Evolutionary conservation across 768 basidiomycete species (phyloP).

Genomic region (Cytidiella melzeri): DNA sequence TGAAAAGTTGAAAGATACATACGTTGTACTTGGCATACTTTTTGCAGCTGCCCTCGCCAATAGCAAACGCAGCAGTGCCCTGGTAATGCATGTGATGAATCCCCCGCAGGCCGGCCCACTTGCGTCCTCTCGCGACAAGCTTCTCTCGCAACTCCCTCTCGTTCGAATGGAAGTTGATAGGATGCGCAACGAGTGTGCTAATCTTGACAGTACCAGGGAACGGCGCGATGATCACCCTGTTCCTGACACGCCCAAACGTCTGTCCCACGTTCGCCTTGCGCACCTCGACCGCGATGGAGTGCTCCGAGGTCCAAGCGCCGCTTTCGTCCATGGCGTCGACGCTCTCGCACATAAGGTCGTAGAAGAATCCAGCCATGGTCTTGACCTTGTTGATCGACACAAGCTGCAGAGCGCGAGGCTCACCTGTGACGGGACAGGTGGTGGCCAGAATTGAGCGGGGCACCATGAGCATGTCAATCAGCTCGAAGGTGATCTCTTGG

Average conservation of each 20-base stretch:
- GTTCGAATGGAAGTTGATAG: slow-evolving; percentile 42
- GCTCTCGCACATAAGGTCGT: slow-evolving; percentile 43
- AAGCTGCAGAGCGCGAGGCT: slow-evolving; percentile 44
- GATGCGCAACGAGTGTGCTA: slow-evolving; percentile 42
- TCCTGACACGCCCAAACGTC: slow-evolving; percentile 31
- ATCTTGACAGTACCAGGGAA: slow-evolving; percentile 49
- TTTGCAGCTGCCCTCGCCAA: slow-evolving; percentile 16
- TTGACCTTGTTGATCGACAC: slow-evolving; percentile 30
- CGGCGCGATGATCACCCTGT: slow-evolving; percentile 26
- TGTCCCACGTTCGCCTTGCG: slow-evolving; percentile 15
- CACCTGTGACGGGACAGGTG: slow-evolving; percentile 45
- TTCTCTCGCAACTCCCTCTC: slow-evolving; percentile 32
- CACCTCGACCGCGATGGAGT: slow-evolving; percentile 13
- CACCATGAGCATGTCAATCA: slow-evolving; percentile 49
- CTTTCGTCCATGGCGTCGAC: slow-evolving; percentile 41
- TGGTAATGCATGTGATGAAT: slow-evolving; percentile 50
- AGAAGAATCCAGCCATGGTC: slow-evolving; percentile 32
- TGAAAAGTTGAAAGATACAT: background rate
- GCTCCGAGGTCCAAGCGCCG: background rate
- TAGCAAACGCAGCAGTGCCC: slow-evolving; percentile 41
- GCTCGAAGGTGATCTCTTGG: slow-evolving; percentile 51
- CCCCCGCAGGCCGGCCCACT: slow-evolving; percentile 46
- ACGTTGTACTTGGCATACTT: slow-evolving; percentile 44
- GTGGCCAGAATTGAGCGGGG: slow-evolving; percentile 47
- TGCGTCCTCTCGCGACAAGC: slow-evolving; percentile 42